A percentile compares a stretch with the other conserved stretches of the same genome.
These are phyloP conservation scores for Heliamphora pulchella DNA, from an alignment of 179 eudicot species.

Conservation along the genomic window DNA sequence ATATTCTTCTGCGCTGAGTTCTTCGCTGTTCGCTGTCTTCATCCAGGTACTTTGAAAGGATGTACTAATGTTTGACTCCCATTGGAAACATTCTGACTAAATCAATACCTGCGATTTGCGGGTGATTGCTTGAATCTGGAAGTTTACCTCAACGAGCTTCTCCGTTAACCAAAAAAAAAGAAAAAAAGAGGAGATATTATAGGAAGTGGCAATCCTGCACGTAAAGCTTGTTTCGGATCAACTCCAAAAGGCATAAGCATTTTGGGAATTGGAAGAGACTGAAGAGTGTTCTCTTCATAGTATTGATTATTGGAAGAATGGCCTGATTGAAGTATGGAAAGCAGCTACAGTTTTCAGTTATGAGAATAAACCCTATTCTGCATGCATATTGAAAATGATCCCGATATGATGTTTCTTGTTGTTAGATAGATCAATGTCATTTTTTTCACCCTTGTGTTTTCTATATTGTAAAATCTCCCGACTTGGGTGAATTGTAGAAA, in stretches of 20 bases:
- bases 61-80: too few species aligned
- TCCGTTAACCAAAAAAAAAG: too few species aligned
- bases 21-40: not conserved
- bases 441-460: not conserved
- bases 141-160: too few species aligned
- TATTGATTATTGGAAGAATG: not conserved
- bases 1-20: too few species aligned
- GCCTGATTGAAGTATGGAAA: not conserved
- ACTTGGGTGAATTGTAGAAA: conserved; percentile 14
- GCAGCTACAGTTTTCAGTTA: not conserved
- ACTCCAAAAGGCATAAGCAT: not conserved
- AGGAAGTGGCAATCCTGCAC: not conserved
- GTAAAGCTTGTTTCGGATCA: not conserved
- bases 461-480: not conserved
- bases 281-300: not conserved
- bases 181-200: too few species aligned
- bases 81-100: too few species aligned
- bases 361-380: not conserved
- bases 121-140: too few species aligned
- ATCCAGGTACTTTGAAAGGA: too few species aligned
- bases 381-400: not conserved
- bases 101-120: too few species aligned
- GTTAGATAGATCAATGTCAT: not conserved
- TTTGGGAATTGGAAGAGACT: not conserved
- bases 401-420: not conserved